phyloP scores from a whole-genome alignment of 441 rosid species.

The Capsella rubella region DNA sequence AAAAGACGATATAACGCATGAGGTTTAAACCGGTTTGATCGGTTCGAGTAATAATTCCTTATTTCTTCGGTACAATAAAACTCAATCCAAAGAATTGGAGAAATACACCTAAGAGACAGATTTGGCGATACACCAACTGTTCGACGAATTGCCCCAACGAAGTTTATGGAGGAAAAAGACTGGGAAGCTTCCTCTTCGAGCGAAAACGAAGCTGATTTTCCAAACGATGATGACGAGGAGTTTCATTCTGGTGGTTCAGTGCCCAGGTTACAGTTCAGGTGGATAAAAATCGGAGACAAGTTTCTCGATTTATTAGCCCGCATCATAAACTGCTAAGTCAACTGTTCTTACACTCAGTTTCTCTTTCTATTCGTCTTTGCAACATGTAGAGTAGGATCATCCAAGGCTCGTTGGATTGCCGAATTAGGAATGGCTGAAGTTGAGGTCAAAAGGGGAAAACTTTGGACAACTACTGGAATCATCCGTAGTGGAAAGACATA shows the following conservation, averaged over 20 bases:
- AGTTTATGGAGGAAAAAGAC: slow-evolving; percentile 38
- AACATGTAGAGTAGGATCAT: slow-evolving; percentile 61
- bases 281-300: neutral
- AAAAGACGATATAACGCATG: neutral
- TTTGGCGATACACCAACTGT: slow-evolving; percentile 21
- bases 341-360: slow-evolving; percentile 7
- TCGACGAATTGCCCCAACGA: slow-evolving; percentile 31
- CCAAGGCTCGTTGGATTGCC: slow-evolving; percentile 73
- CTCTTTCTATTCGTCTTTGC: neutral
- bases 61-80: neutral
- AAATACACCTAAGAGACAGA: neutral
- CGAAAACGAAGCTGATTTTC: slow-evolving; percentile 33
- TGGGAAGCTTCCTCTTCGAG: slow-evolving; percentile 45
- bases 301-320: neutral
- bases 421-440: slow-evolving; percentile 72
- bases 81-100: neutral
- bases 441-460: slow-evolving; percentile 73
- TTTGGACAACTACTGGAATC: slow-evolving; percentile 86
- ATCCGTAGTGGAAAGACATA: slow-evolving; percentile 58
- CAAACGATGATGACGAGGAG: slow-evolving; percentile 42
- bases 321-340: neutral
- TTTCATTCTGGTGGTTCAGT: slow-evolving; percentile 38
- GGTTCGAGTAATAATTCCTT: neutral
- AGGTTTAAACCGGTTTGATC: slow-evolving; percentile 23
- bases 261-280: slow-evolving; percentile 47